These are phyloP conservation scores for Leccinum variabile DNA, from an alignment of 1,284 basidiomycete species.

Conservation along the genomic window DNA sequence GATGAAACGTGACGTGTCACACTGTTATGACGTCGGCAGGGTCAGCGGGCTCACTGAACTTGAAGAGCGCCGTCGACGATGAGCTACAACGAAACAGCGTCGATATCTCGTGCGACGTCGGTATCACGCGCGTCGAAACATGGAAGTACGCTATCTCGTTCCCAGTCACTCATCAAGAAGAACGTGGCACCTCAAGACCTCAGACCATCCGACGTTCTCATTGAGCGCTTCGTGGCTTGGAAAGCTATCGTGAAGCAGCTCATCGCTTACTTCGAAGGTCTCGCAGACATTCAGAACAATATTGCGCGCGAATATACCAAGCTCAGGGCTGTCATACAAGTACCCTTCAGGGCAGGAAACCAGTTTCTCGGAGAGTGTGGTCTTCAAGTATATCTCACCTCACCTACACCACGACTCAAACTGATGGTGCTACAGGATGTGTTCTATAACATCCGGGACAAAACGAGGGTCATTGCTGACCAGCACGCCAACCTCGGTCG, in stretches of 20 bases:
- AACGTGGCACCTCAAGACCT: slow-evolving; percentile 89
- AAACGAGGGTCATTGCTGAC: slow-evolving; percentile 92
- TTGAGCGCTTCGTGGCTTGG: slow-evolving; percentile 93
- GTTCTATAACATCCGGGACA: slow-evolving; percentile 92
- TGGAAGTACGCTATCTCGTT: slow-evolving; percentile 70
- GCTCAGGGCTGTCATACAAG: slow-evolving; percentile 96
- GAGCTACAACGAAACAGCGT: slow-evolving; percentile 47
- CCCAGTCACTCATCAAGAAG: slow-evolving; percentile 87
- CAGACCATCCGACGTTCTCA: slow-evolving; percentile 93
- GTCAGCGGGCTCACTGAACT: slow-evolving; percentile 1
- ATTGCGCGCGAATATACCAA: slow-evolving; percentile 93
- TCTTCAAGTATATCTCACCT: slow-evolving; percentile 54
- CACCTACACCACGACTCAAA: background rate
- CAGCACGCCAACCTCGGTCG: slow-evolving; percentile 96
- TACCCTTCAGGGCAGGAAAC: slow-evolving; percentile 93
- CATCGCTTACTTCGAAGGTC: slow-evolving; percentile 85
- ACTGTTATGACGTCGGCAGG: slow-evolving; percentile 28
- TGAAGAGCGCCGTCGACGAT: slow-evolving; percentile 15
- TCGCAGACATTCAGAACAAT: slow-evolving; percentile 95
- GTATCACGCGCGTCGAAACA: slow-evolving; percentile 62
- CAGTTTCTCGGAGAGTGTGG: slow-evolving; percentile 95
- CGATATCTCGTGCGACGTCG: slow-evolving; percentile 69
- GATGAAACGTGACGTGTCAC: slow-evolving; percentile 25
- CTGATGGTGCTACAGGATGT: slow-evolving; percentile 64
- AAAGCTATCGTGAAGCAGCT: slow-evolving; percentile 96